Base-by-base conservation (phyloP, 2,329 filamentous ascomycete genomes). In the Diaporthe sp. region DNA sequence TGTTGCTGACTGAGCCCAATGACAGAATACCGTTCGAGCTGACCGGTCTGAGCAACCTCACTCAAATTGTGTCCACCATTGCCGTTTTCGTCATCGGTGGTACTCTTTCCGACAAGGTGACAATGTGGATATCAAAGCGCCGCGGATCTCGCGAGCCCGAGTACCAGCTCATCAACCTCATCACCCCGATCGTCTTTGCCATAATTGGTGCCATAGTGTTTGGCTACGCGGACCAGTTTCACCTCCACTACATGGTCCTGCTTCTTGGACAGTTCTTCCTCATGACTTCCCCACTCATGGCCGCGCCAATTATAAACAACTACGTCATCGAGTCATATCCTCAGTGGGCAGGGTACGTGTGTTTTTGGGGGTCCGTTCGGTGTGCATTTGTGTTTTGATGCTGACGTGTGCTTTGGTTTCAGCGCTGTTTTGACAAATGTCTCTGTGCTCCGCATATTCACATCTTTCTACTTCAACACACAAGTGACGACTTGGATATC, bases 391-490 rank as follows among this genome's bases (percentile, higher is more conserved):
- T 13, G 19, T 12, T 39, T 7, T 39, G 3, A 61, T 25, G 17
- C 57, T 62, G 44, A 72, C 46, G 19, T 25, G 22, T 46, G 37
- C 13, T 4, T 28, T 28, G 2, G 9, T 10, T 46, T n/a, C 57
- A 71, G 57, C 2, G 79, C 82, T 9, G 81, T 82, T 5, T 78
- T 83, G 15, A 81, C 80, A 10, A 83, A 83, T 55, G 80, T 82
- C 7, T 79, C 79, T 12, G 81, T 80, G 13, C 77, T 82, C 37
- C 79, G 81, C 6, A 77, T 81, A 22, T 77, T 83, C 34, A 79
- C 80, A 0, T 79, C 79, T 3, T 82, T 80, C 55, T 79, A 81
- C 67, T 68, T 82, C 42, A 75, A 78, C 19, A 82, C 80, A 37
- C 76, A 79, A 39, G 78, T 80, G 4, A 80, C 80, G 0, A 69